Percentiles rank a stretch among this genome's conserved stretches.
phyloP scores from a whole-genome alignment of 2,329 filamentous ascomycete species.

The Tolypocladium amazonense region DNA sequence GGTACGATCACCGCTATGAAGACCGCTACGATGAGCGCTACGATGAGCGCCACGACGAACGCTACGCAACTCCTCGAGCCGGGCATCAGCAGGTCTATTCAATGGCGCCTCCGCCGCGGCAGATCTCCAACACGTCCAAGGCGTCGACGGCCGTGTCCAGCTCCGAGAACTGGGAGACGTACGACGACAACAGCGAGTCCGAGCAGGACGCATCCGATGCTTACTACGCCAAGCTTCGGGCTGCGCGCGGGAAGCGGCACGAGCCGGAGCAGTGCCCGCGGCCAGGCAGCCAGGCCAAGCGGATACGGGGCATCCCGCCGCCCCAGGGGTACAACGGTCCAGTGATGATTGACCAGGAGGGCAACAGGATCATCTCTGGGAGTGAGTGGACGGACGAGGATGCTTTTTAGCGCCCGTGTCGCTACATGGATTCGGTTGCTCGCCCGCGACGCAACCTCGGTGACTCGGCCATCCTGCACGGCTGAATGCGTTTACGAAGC shows the following conservation, averaged over 20 bases:
- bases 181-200: conserved; percentile 71
- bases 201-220: conserved; percentile 66
- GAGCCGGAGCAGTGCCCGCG: conserved; percentile 36
- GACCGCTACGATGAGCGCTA: conserved; percentile 17
- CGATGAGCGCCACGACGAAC: conserved; percentile 15
- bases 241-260: conserved; percentile 55
- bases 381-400: conserved; percentile 61
- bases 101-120: conserved; percentile 40
- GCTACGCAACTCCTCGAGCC: conserved; percentile 30
- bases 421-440: background rate
- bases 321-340: conserved; percentile 33
- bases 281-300: conserved; percentile 38
- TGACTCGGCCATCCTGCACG: background rate
- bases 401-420: conserved; percentile 30
- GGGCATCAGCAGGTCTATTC: conserved; percentile 22
- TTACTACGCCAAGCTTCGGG: conserved; percentile 70
- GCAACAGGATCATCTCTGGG: conserved; percentile 51
- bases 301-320: conserved; percentile 42
- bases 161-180: conserved; percentile 97
- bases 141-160: conserved; percentile 66
- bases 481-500: background rate
- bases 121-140: conserved; percentile 53
- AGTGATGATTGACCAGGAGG: conserved; percentile 43
- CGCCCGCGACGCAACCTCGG: background rate
- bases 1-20: conserved; percentile 19